Percentiles rank a stretch among this genome's conserved stretches.
Conservation (phyloP, 1,139 yeast genomes). For the Geotrichum aggregatum region DNA sequence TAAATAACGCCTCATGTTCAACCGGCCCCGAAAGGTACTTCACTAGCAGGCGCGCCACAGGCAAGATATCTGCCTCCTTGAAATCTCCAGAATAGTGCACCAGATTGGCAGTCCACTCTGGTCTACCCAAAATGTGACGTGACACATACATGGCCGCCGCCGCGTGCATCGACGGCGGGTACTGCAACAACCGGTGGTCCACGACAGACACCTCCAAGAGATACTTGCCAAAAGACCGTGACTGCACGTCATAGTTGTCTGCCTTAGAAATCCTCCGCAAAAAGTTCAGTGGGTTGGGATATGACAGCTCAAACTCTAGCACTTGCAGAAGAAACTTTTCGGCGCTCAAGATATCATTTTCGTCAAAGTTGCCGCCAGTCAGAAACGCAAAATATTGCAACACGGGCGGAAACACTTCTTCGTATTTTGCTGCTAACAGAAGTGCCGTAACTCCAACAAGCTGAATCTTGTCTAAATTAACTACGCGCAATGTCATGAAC, state of each 20-base stretch:
- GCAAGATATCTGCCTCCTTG: slow-evolving; percentile 63
- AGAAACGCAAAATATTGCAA: slow-evolving; percentile 84
- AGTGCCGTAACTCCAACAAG: slow-evolving; percentile 85
- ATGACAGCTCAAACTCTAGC: slow-evolving; percentile 72
- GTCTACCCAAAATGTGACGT: slow-evolving; percentile 67
- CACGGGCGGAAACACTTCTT: slow-evolving; percentile 89
- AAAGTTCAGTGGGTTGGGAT: slow-evolving; percentile 93
- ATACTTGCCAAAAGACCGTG: slow-evolving; percentile 88
- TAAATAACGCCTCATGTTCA: slow-evolving; percentile 87
- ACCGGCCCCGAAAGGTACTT: slow-evolving; percentile 81
- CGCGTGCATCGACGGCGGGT: slow-evolving; percentile 59
- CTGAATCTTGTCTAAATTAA: slow-evolving; percentile 80
- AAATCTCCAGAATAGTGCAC: slow-evolving; percentile 93
- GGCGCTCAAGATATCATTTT: slow-evolving; percentile 81
- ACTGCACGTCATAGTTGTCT: slow-evolving; percentile 88
- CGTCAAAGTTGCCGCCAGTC: slow-evolving; percentile 79
- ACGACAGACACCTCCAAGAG: slow-evolving; percentile 75
- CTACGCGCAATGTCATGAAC: slow-evolving; percentile 74
- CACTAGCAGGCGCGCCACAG: slow-evolving; percentile 67
- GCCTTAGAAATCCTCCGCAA: slow-evolving; percentile 90
- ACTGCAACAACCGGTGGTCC: slow-evolving; percentile 76
- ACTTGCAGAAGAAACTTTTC: slow-evolving; percentile 78
- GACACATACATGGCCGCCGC: slow-evolving; percentile 92
- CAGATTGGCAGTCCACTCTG: slow-evolving; percentile 62
- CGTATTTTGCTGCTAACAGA: slow-evolving; percentile 92